phyloP scores from a whole-genome alignment of 208 protist genomes.

The Phytomonas serpens region DNA sequence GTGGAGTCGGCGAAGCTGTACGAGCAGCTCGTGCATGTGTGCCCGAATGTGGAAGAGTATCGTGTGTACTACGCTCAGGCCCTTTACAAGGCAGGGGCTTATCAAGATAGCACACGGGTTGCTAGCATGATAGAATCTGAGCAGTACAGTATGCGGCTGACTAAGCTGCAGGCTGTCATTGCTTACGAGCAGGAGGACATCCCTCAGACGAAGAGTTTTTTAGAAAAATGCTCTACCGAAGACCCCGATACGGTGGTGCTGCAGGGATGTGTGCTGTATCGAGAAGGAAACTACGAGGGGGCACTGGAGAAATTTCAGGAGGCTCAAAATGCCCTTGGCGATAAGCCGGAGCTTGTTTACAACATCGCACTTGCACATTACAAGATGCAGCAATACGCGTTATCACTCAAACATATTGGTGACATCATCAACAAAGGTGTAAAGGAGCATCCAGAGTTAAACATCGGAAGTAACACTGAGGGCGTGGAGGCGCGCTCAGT shows the following conservation, averaged over 20 bases:
- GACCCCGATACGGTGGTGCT: constrained; percentile 86
- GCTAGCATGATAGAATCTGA: constrained; percentile 78
- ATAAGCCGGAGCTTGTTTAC: constrained; percentile 92
- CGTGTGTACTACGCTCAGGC: constrained; percentile 94
- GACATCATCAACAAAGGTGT: constrained; percentile 96
- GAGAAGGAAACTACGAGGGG: constrained; percentile 90
- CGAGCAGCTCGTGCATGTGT: constrained; percentile 87
- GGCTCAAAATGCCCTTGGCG: constrained; percentile 86
- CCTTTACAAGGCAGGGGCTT: constrained; percentile 92
- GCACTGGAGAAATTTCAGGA: constrained; percentile 91
- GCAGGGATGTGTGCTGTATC: constrained; percentile 85
- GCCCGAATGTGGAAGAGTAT: constrained; percentile 93
- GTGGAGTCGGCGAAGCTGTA: constrained; percentile 79
- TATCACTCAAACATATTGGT: constrained; percentile 89
- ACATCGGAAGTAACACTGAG: constrained; percentile 89
- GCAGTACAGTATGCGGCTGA: constrained; percentile 69
- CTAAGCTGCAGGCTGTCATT: constrained; percentile 87
- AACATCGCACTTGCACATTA: constrained; percentile 96
- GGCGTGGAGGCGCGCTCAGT: constrained; percentile 92
- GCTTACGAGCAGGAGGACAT: constrained; percentile 93
- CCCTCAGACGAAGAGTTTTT: constrained; percentile 81
- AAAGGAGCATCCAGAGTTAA: constrained; percentile 92
- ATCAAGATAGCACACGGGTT: constrained; percentile 84
- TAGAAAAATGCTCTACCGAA: constrained; percentile 74
- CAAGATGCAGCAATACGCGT: constrained; percentile 91